Conservation (phyloP, 257 asterid species). For the Cruciata laevipes region DNA sequence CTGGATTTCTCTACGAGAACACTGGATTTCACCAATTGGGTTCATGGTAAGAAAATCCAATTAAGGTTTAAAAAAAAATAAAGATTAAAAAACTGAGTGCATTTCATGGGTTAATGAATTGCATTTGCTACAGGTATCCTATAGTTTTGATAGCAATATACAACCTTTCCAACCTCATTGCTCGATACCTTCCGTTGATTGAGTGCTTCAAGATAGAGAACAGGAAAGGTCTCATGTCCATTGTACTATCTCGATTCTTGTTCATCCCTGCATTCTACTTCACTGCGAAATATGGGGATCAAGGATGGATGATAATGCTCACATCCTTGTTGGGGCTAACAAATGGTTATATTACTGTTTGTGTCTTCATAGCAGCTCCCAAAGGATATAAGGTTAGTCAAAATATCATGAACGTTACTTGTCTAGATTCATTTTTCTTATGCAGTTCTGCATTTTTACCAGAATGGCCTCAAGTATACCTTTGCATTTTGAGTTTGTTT, state of each 20-base stretch:
- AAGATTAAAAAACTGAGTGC: too few relatives aligned
- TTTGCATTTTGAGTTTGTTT: too few relatives aligned
- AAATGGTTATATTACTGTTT: conserved; percentile 75
- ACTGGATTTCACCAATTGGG: conserved; percentile 74
- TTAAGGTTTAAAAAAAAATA: too few relatives aligned
- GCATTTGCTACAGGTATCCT: conserved; percentile 40
- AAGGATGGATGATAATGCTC: conserved; percentile 74
- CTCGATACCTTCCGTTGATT: conserved; percentile 55
- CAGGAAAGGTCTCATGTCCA: conserved; percentile 48
- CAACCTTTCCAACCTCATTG: conserved; percentile 59
- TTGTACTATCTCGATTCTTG: conserved; percentile 45
- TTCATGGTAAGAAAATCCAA: conserved; percentile 39
- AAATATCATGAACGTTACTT: neutral
- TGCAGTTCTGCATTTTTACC: too few relatives aligned
- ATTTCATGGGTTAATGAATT: neutral
- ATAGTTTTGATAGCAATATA: conserved; percentile 66
- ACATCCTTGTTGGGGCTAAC: conserved; percentile 65
- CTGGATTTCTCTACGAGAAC: conserved; percentile 80
- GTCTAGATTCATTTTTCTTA: too few relatives aligned
- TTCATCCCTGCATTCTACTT: conserved; percentile 73
- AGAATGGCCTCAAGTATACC: too few relatives aligned
- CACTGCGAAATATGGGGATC: conserved; percentile 75
- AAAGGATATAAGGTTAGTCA: conserved; percentile 67
- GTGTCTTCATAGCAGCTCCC: conserved; percentile 66
- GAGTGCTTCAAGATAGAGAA: conserved; percentile 44